A percentile compares a stretch with the other conserved stretches of the same genome.
phyloP scores from a whole-genome alignment of 228 moss, liverwort and hornwort species.

The Sphagnum fallax region DNA sequence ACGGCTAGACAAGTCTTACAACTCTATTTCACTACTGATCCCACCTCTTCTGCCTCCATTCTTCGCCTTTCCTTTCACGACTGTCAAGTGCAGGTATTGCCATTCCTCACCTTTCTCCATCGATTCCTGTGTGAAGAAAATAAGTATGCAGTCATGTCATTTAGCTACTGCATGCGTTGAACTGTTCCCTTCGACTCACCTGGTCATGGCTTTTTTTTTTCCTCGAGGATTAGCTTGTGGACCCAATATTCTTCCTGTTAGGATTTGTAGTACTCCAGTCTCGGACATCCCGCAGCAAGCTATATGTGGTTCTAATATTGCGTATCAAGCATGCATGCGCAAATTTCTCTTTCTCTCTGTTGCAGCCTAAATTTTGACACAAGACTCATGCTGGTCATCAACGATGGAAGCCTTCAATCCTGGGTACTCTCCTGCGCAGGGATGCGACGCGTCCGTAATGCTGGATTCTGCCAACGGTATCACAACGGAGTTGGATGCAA shows the following conservation, averaged over 20 bases:
- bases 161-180: not conserved
- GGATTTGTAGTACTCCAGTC: not conserved
- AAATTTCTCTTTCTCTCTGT: not conserved
- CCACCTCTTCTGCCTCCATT: conserved; percentile 68
- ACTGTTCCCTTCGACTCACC: not conserved
- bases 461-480: conserved; percentile 1
- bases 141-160: conserved; percentile 2
- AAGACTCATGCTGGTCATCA: not conserved
- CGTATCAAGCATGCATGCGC: not conserved
- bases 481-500: conserved; percentile 12
- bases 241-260: too few relatives aligned
- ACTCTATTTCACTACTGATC: conserved; percentile 37
- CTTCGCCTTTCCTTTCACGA: conserved; percentile 81
- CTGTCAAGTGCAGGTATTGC: conserved; percentile 62
- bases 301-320: not conserved
- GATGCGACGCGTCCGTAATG: conserved; percentile 42
- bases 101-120: too few relatives aligned
- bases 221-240: not conserved
- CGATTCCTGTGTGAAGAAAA: too few relatives aligned
- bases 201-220: not conserved
- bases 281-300: not conserved
- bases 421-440: conserved; percentile 12
- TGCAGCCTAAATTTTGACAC: not conserved
- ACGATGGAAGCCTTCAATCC: not conserved
- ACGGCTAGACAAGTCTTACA: conserved; percentile 41